Percentiles rank a stretch among this genome's conserved stretches.
phyloP scores from a whole-genome alignment of 108 stramenopile species.

The Cylindrotheca closterium region DNA sequence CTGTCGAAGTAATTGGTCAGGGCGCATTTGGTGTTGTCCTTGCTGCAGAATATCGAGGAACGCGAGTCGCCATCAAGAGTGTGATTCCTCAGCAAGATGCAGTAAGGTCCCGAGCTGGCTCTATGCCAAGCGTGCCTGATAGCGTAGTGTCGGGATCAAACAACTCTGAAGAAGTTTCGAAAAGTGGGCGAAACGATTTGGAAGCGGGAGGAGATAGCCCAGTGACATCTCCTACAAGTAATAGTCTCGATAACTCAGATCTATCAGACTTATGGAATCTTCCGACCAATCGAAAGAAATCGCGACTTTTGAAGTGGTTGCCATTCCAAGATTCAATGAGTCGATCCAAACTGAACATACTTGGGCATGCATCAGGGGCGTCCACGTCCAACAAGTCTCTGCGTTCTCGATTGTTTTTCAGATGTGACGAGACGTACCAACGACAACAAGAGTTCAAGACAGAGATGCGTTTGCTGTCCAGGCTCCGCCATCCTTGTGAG shows the following conservation, averaged over 20 bases:
- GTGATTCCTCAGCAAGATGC: constrained; percentile 28
- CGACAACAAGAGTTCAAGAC: constrained; percentile 37
- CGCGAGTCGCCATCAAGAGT: constrained; percentile 43
- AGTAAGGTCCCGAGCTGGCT: not conserved
- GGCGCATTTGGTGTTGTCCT: constrained; percentile 46
- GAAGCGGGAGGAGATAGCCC: not conserved
- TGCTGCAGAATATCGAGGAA: constrained; percentile 33
- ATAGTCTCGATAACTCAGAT: not conserved
- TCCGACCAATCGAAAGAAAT: not conserved
- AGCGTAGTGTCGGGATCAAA: not conserved
- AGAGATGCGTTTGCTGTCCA: constrained; percentile 59
- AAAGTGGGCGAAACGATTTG: not conserved
- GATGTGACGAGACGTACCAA: not conserved
- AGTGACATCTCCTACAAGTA: not conserved
- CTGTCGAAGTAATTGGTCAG: constrained; percentile 34
- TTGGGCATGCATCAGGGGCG: not conserved
- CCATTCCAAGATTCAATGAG: not conserved
- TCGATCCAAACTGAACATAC: not conserved
- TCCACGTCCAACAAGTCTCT: not conserved
- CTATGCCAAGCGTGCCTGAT: not conserved
- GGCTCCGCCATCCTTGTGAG: constrained; percentile 59
- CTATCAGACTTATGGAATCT: not conserved
- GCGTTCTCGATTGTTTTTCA: not conserved
- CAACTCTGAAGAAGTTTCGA: not conserved
- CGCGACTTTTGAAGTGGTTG: not conserved